Evolutionary conservation across 352 stramenopile species (phyloP), one percentile per base, ranked within the genome.

Genomic region (Peronospora belbahrii): DNA sequence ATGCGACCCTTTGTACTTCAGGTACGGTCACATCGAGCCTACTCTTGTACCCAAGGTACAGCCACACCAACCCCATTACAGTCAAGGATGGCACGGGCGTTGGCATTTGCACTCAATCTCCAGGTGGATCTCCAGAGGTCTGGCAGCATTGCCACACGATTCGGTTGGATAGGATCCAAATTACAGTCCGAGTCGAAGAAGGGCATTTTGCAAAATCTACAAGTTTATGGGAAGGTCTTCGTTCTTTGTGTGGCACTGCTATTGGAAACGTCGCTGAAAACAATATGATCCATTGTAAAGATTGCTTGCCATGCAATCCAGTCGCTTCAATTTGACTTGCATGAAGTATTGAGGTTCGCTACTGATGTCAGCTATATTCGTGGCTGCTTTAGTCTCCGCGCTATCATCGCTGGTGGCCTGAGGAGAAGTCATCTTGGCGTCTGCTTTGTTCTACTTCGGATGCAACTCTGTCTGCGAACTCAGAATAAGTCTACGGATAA

Each of bases 221-320:
- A 67, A 25, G 33, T 85, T 83, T 34, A 54, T 54, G 8, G 73
- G 70, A 3, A 88, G 34, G 18, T 73, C 38, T 30, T 20, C 25
- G 15, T 48, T 22, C 35, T 66, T 61, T 27, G 49, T 25, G 17
- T 27, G 18, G 18, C 20, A 22, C 50, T 35, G 27, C 37, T 28
- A 14, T 27, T 43, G 20, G 25, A 48, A 20, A 20, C 44, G 28
- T 48, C 52, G 31, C 35, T 37, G 0, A 57, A 68, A 9, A 52
- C 52, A 20, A 78, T 42, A 34, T 75, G 60, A 15, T 84, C 65
- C 50, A 83, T 77, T n/a, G 70, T 76, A 43, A 83, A 88, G 24
- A 87, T 52, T 13, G 55, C 59, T 15, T 55, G 55, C 70, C 72
- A 91, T 9, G 61, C 58, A 19, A 86, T 65, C 10, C 53, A 32